These are phyloP conservation scores for Echria macrotheca DNA, from an alignment of 495 filamentous ascomycete species.

Conservation along the genomic window DNA sequence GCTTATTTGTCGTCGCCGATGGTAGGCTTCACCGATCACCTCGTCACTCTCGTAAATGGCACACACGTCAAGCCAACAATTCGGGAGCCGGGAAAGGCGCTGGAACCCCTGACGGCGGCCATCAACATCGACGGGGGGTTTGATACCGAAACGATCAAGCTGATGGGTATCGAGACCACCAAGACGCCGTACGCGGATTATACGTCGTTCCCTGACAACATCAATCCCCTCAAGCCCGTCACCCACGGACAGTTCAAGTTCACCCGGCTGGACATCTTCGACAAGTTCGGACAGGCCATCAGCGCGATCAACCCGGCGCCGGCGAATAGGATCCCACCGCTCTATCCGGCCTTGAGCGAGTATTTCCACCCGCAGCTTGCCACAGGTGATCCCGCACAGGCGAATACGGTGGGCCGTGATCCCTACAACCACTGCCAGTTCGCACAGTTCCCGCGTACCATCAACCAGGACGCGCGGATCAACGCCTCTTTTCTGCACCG, in stretches of 20 bases:
- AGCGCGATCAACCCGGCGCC: slow-evolving; percentile 31
- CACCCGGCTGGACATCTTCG: slow-evolving; percentile 44
- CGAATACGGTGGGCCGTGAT: not conserved
- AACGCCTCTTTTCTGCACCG: slow-evolving; percentile 30
- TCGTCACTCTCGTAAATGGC: slow-evolving; percentile 38
- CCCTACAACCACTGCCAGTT: slow-evolving; percentile 23
- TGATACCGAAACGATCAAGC: not conserved
- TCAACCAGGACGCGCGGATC: slow-evolving; percentile 46
- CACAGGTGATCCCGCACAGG: not conserved
- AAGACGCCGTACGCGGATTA: slow-evolving; percentile 29
- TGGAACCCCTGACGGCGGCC: slow-evolving; percentile 17
- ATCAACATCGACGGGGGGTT: slow-evolving; percentile 6
- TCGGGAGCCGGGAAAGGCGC: not conserved
- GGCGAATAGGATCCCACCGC: slow-evolving; percentile 13
- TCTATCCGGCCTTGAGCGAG: slow-evolving; percentile 30
- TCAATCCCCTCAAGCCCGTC: slow-evolving; percentile 29
- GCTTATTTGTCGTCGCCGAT: slow-evolving; percentile 38
- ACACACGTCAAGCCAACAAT: slow-evolving; percentile 41
- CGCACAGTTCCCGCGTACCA: slow-evolving; percentile 40
- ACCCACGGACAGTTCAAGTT: slow-evolving; percentile 48
- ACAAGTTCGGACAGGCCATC: slow-evolving; percentile 49
- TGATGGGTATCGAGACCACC: slow-evolving; percentile 22
- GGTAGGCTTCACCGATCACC: slow-evolving; percentile 35
- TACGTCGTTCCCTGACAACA: not conserved
- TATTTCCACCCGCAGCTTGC: slow-evolving; percentile 10